Percentiles rank a stretch among this genome's conserved stretches.
phyloP scores from a whole-genome alignment of 192 early-diverging fungal species.

The Coemansia erecta region DNA sequence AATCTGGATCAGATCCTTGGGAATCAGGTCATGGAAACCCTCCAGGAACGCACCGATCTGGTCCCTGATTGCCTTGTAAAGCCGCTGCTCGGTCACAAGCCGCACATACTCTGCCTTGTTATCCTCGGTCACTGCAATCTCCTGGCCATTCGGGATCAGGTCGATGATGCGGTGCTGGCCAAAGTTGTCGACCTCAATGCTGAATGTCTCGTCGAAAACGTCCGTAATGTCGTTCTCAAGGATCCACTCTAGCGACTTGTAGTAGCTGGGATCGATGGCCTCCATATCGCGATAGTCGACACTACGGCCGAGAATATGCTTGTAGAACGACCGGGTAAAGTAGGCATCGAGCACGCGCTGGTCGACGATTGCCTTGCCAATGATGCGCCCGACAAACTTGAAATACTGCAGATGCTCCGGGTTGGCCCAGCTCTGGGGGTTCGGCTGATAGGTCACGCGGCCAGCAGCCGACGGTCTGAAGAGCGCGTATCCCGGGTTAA shows the following conservation, averaged over 20 bases:
- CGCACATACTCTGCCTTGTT: conserved; percentile 98
- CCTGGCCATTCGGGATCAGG: conserved; percentile 81
- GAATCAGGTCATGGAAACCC: conserved; percentile 96
- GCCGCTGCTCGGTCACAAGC: conserved; percentile 87
- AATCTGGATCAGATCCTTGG: conserved; percentile 86
- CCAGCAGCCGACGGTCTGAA: conserved; percentile 95
- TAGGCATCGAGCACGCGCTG: conserved; percentile 91
- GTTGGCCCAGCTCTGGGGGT: conserved; percentile 86
- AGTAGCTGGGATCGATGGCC: conserved; percentile 94
- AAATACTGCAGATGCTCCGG: conserved; percentile 94
- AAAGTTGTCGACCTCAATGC: conserved; percentile 91
- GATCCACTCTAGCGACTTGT: conserved; percentile 98
- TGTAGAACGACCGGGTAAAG: conserved; percentile 99
- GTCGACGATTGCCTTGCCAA: conserved; percentile 99
- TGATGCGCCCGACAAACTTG: conserved; percentile 97
- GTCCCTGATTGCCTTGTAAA: conserved; percentile 88
- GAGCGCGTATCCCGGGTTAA: conserved; percentile 97
- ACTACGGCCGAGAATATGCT: conserved; percentile 86
- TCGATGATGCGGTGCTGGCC: conserved; percentile 84
- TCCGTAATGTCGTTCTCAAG: conserved; percentile 94
- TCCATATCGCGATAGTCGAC: conserved; percentile 98
- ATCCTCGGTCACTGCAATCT: conserved; percentile 88
- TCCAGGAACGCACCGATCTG: conserved; percentile 92
- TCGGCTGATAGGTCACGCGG: conserved; percentile 97
- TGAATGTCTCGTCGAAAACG: conserved; percentile 92